Conservation (phyloP, 2,329 filamentous ascomycete genomes). For the Pseudogymnoascus sp. region DNA sequence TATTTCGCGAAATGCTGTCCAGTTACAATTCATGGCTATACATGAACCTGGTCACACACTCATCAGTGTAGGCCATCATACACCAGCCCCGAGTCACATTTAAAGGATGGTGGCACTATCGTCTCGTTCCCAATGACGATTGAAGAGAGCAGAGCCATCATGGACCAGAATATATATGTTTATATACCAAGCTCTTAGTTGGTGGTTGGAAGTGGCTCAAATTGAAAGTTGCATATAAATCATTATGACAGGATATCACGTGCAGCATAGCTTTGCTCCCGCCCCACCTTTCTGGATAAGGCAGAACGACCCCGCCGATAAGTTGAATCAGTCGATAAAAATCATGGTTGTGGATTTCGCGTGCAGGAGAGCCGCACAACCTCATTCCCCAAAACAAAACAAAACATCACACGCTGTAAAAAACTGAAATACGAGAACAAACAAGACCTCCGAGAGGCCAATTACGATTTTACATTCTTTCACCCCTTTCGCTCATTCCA, state of each 20-base stretch:
- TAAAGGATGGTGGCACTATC: too few relatives aligned
- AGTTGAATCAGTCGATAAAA: slow-evolving; percentile 1
- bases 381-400: slow-evolving; percentile 7
- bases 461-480: slow-evolving; percentile 5
- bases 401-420: slow-evolving; percentile 6
- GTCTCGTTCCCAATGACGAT: too few relatives aligned
- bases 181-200: background rate
- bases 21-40: too few relatives aligned
- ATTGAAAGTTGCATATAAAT: background rate
- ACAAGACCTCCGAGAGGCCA: background rate
- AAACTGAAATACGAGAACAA: background rate
- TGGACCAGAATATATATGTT: background rate
- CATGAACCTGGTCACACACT: too few relatives aligned
- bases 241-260: slow-evolving; percentile 1
- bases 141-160: background rate
- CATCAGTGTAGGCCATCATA: too few relatives aligned
- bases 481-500: background rate
- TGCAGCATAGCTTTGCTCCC: background rate
- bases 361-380: slow-evolving; percentile 6
- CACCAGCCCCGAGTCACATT: too few relatives aligned
- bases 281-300: slow-evolving; percentile 6
- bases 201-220: background rate
- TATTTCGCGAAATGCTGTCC: background rate
- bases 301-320: slow-evolving; percentile 5
- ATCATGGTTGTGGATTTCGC: slow-evolving; percentile 6